Evolutionary conservation across 805 yeast species (phyloP).

Genomic region (Kluyveromyces dobzhanskii): DNA sequence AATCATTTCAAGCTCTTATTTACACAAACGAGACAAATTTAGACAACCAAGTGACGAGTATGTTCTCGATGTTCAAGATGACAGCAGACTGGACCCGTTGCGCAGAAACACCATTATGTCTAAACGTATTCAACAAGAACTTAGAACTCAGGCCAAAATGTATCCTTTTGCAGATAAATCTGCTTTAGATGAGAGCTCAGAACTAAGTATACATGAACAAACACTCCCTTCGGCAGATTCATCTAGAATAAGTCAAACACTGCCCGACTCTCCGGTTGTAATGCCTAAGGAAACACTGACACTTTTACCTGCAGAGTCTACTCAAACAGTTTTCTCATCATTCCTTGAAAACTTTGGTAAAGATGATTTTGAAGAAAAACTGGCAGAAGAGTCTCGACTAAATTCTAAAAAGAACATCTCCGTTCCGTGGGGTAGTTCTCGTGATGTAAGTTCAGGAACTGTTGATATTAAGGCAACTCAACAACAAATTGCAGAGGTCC

Average conservation of each 20-base stretch:
- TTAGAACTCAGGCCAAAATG: constrained; percentile 7
- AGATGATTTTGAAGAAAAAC: background rate
- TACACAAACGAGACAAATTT: constrained; percentile 9
- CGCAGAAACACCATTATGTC: constrained; percentile 17
- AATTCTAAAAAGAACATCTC: background rate
- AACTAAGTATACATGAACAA: background rate
- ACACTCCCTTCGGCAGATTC: too few species aligned
- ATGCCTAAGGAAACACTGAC: background rate
- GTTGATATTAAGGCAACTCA: background rate
- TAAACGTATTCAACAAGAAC: constrained; percentile 13
- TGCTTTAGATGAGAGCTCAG: background rate
- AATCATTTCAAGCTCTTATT: constrained; percentile 14
- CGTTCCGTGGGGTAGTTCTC: background rate
- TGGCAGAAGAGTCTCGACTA: background rate
- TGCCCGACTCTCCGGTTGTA: background rate
- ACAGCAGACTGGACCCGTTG: constrained; percentile 14
- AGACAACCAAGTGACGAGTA: background rate
- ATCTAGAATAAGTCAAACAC: background rate
- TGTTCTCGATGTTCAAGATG: background rate
- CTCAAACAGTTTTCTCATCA: background rate
- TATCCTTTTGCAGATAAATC: constrained; percentile 2
- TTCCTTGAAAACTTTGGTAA: background rate
- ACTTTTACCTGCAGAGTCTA: background rate
- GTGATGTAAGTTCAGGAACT: background rate
- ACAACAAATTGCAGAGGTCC: background rate